Conservation (phyloP, 208 protist genomes). For the Acanthamoeba castellanii region DNA sequence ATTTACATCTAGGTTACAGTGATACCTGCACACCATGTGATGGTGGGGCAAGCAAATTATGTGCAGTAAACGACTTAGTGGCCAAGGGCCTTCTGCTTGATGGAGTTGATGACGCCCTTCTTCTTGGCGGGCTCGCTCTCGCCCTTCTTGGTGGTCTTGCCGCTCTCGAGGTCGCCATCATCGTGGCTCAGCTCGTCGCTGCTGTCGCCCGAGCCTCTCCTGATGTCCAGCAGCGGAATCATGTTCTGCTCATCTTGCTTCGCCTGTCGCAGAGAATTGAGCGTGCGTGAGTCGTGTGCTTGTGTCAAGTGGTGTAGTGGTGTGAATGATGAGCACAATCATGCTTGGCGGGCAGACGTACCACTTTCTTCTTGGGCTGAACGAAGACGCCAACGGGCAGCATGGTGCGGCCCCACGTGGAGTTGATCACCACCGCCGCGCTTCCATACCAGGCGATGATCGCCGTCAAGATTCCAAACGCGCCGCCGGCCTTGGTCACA, state of each 20-base stretch:
- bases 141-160: background rate
- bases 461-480: slow-evolving; percentile 37
- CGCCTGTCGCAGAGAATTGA: background rate
- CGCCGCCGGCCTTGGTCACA: slow-evolving; percentile 39
- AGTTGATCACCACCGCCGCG: slow-evolving; percentile 53
- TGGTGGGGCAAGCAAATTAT: background rate
- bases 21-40: too few species aligned
- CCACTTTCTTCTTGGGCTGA: slow-evolving; percentile 55
- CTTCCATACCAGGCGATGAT: slow-evolving; percentile 59
- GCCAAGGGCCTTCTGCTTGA: slow-evolving; percentile 17
- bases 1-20: too few species aligned
- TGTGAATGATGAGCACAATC: background rate
- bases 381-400: slow-evolving; percentile 52
- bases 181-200: slow-evolving; percentile 6
- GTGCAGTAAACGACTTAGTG: background rate
- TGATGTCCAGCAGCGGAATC: background rate
- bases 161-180: background rate
- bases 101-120: background rate
- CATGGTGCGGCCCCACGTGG: slow-evolving; percentile 54
- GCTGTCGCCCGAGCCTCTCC: background rate
- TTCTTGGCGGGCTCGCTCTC: background rate
- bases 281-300: background rate
- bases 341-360: background rate
- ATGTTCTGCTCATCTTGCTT: background rate
- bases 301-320: background rate